These are phyloP conservation scores for Parathielavia hyrcaniae DNA, from an alignment of 495 filamentous ascomycete genomes.

Conservation along the genomic window DNA sequence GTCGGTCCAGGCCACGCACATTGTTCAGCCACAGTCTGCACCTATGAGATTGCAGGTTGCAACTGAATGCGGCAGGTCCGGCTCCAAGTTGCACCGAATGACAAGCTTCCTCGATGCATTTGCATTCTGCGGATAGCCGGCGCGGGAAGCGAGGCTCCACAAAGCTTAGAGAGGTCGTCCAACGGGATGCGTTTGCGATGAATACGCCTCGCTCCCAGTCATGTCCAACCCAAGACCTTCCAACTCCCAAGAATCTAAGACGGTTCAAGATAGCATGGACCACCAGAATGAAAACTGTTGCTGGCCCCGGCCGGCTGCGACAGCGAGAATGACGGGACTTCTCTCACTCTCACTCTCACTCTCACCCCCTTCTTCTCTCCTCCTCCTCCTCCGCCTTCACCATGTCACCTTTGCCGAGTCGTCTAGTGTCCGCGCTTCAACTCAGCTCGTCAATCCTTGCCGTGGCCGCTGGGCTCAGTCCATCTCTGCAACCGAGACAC, in stretches of 20 bases:
- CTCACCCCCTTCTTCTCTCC: background rate
- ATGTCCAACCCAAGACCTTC: background rate
- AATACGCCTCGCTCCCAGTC: background rate
- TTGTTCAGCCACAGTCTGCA: background rate
- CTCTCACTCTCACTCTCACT: too few species aligned
- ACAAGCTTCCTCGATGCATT: background rate
- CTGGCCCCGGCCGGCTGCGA: background rate
- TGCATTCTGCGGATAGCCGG: too few species aligned
- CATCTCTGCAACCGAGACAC: constrained; percentile 3
- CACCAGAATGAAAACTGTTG: background rate
- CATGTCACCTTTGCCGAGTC: background rate
- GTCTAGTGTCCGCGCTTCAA: background rate
- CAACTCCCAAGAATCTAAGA: too few species aligned
- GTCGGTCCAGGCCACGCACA: too few species aligned
- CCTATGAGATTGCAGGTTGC: constrained; percentile 1
- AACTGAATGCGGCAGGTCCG: constrained; percentile 2
- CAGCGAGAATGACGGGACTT: background rate
- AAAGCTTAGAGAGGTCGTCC: background rate
- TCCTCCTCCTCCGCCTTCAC: background rate
- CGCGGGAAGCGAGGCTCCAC: background rate
- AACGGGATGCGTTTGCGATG: constrained; percentile 10
- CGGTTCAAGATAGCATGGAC: background rate
- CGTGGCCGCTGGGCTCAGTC: background rate
- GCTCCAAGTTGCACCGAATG: background rate
- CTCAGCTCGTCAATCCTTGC: constrained; percentile 4